Percentiles rank a stretch among this genome's conserved stretches.
Conservation (phyloP, 2,329 filamentous ascomycete genomes). For the Diplodia corticola region DNA sequence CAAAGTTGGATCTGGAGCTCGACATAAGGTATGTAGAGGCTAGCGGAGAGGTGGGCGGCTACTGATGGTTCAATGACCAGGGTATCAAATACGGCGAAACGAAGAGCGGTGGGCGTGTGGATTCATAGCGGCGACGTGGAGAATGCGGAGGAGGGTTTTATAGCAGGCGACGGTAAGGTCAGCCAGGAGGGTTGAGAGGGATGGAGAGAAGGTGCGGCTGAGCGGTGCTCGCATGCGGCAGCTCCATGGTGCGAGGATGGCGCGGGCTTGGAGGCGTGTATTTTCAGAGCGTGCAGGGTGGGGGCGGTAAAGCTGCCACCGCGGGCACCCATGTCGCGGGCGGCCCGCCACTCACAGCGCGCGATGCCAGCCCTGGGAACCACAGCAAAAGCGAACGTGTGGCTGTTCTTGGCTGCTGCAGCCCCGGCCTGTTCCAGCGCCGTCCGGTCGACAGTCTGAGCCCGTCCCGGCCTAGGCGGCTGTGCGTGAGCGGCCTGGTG, state of each 20-base stretch:
- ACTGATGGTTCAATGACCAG: constrained; percentile 13
- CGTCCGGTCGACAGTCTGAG: constrained; percentile 2
- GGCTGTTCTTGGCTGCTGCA: constrained; percentile 7
- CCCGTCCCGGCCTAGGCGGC: not conserved
- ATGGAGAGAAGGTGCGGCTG: constrained; percentile 22
- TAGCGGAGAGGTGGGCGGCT: constrained; percentile 13
- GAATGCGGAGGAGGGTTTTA: constrained; percentile 5
- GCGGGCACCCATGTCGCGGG: constrained; percentile 1
- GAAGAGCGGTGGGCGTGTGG: not conserved
- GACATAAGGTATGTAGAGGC: constrained; percentile 2
- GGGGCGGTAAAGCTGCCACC: constrained; percentile 22
- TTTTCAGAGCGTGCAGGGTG: constrained; percentile 22
- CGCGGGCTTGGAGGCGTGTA: constrained; percentile 22
- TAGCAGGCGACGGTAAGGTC: not conserved
- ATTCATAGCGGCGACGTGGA: constrained; percentile 9
- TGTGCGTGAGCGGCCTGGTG: not conserved
- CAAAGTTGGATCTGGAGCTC: constrained; percentile 15
- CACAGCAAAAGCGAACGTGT: not conserved
- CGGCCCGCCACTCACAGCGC: not conserved
- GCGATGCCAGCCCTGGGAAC: not conserved
- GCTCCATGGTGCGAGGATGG: constrained; percentile 23
- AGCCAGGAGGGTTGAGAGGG: not conserved
- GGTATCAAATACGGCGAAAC: not conserved
- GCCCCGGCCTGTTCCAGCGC: constrained; percentile 10
- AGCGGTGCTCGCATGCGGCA: constrained; percentile 9